Evolutionary conservation across 768 basidiomycete species (phyloP).

Genomic region (Xerocomellus intermedius): DNA sequence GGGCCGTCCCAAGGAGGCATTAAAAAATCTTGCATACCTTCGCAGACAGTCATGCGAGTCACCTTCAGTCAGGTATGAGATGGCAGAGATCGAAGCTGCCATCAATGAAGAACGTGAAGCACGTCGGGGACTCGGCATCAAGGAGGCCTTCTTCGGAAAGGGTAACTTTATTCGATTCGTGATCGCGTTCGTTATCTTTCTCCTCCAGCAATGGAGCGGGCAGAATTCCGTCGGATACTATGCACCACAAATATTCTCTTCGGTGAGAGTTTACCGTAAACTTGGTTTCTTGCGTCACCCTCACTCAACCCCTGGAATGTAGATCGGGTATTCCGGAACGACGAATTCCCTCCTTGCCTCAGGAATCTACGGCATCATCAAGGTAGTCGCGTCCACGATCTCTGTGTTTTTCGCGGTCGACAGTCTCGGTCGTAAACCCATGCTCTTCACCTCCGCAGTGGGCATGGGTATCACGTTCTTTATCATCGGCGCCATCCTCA

Average conservation of each 20-base stretch:
- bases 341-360: slow-evolving; percentile 67
- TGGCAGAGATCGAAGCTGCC: slow-evolving; percentile 81
- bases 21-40: slow-evolving; percentile 62
- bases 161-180: slow-evolving; percentile 81
- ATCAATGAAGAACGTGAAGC: slow-evolving; percentile 70
- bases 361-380: slow-evolving; percentile 68
- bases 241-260: slow-evolving; percentile 69
- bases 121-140: slow-evolving; percentile 60
- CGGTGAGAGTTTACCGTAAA: slow-evolving; percentile 38
- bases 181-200: slow-evolving; percentile 80
- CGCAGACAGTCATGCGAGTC: slow-evolving; percentile 46
- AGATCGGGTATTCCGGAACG: slow-evolving; percentile 66
- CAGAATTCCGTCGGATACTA: slow-evolving; percentile 83
- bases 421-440: slow-evolving; percentile 63
- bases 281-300: neutral
- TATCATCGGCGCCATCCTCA: slow-evolving; percentile 82
- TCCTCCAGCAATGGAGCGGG: slow-evolving; percentile 81
- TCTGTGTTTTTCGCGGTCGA: slow-evolving; percentile 72
- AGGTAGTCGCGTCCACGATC: slow-evolving; percentile 61
- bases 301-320: slow-evolving; percentile 1
- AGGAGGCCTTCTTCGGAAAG: slow-evolving; percentile 75
- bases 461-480: slow-evolving; percentile 82
- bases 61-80: slow-evolving; percentile 51
- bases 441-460: slow-evolving; percentile 68
- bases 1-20: slow-evolving; percentile 51